phyloP scores from a whole-genome alignment of 116 monocot species.

The Papilionanthe hybrid region DNA sequence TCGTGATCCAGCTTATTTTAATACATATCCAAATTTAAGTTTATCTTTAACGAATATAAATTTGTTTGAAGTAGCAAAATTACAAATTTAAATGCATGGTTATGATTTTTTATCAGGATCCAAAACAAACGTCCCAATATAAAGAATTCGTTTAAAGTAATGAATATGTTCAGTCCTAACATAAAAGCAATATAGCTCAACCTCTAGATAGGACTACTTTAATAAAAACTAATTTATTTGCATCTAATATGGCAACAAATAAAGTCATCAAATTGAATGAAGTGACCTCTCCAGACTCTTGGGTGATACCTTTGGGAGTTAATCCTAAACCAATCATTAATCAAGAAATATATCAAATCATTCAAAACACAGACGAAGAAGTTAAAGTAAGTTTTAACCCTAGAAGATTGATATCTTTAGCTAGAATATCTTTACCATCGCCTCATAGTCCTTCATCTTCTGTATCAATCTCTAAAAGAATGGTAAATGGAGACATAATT shows the following conservation, averaged over 20 bases:
- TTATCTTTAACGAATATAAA: too few species aligned
- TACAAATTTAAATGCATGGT: not conserved
- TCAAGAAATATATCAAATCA: too few species aligned
- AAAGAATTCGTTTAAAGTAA: not conserved
- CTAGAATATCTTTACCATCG: too few species aligned
- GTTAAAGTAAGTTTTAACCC: too few species aligned
- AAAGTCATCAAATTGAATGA: not conserved
- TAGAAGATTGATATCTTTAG: too few species aligned
- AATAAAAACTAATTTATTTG: not conserved
- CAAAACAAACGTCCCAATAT: not conserved
- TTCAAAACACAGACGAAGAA: not conserved
- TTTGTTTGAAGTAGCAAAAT: too few species aligned
- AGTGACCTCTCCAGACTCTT: not conserved
- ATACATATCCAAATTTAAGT: too few species aligned
- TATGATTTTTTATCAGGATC: not conserved
- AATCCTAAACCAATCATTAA: not conserved
- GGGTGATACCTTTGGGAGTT: not conserved
- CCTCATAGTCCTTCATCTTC: too few species aligned
- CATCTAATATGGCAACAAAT: not conserved
- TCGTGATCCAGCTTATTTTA: too few species aligned
- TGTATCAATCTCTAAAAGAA: too few species aligned
- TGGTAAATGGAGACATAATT: too few species aligned
- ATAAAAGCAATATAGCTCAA: not conserved
- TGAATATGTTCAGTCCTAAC: not conserved
- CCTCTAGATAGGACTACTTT: not conserved